phyloP scores from a whole-genome alignment of 352 stramenopile genomes.

The Globisporangium nodosum region DNA sequence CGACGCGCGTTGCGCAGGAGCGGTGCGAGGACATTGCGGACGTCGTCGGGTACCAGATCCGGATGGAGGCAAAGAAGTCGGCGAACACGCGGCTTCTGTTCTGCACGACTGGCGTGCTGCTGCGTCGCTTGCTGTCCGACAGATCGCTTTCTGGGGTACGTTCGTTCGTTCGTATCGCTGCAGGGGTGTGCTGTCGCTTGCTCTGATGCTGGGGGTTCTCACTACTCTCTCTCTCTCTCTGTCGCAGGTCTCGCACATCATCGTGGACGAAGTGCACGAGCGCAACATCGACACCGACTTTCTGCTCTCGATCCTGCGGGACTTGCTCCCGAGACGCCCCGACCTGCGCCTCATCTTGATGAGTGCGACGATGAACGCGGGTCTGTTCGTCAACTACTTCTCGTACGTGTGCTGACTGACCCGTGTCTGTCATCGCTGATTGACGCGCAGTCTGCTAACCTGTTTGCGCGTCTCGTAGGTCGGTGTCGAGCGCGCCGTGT shows the following conservation, averaged over 20 bases:
- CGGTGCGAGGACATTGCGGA: slow-evolving; percentile 85
- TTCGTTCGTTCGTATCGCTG: background rate
- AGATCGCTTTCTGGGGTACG: slow-evolving; percentile 73
- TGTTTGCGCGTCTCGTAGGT: background rate
- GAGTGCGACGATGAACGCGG: slow-evolving; percentile 94
- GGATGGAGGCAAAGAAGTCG: slow-evolving; percentile 90
- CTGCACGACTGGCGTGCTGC: slow-evolving; percentile 94
- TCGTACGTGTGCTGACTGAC: slow-evolving; percentile 25
- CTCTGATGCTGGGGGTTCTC: background rate
- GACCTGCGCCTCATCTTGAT: slow-evolving; percentile 93
- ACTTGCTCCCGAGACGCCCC: slow-evolving; percentile 61
- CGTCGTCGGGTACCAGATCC: slow-evolving; percentile 94
- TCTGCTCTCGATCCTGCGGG: slow-evolving; percentile 90
- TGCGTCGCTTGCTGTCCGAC: slow-evolving; percentile 91
- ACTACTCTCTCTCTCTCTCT: background rate
- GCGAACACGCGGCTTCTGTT: slow-evolving; percentile 91
- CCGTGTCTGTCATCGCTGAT: background rate
- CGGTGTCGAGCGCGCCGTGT: slow-evolving; percentile 21
- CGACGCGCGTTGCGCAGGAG: slow-evolving; percentile 93
- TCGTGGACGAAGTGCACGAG: slow-evolving; percentile 99
- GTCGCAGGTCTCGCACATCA: slow-evolving; percentile 90
- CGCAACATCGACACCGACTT: slow-evolving; percentile 96
- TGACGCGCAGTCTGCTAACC: background rate
- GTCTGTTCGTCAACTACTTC: slow-evolving; percentile 87
- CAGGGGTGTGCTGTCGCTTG: too few species aligned